Evolutionary conservation across 2,329 filamentous ascomycete genomes (phyloP), one percentile per base, ranked within the genome.

Genomic region (Fusarium chuoi): DNA sequence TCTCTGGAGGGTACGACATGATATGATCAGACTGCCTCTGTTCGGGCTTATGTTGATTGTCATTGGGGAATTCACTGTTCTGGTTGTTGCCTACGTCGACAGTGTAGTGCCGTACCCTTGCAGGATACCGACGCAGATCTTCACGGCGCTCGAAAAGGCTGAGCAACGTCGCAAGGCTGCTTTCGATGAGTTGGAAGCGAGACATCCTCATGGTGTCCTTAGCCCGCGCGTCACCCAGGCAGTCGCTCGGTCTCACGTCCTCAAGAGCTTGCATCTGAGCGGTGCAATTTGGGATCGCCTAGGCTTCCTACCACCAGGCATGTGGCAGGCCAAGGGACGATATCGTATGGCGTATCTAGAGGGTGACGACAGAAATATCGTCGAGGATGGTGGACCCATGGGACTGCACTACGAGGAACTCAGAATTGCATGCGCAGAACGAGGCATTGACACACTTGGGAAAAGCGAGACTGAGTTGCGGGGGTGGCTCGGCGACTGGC

Each of bases 11-110:
- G 91, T 91, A 46, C 85, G 86, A 46, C 89, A 93, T 77, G 96
- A 98, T 81, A 83, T 94, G 51, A 84, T 89, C n/a, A 91, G 94
- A 30, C 86, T 98, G 59, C 94, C 95, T 0, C 82, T 93, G 3
- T 98, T 99, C 80, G 91, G 86, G 0, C 70, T 97, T 7, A 84
- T 98, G 56, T 86, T 98, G 12, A 78, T 96, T 2, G 71, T 97
- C 22, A 94, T 93, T 80, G 96, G 95, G 33, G 96, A 98, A 83
- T 92, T 97, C 83, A 94, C 95, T 4, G 94, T 95, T 0, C 79
- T 98, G 11, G 83, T 97, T 11, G 92, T 97, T 3, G 84, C 95
- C 12, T 88, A 90, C 38, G 84, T 97, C 33, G 90, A 91, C 26
- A 85, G 85, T 42, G 85, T 94, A 28, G 93, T 97, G 33, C 96